Base-by-base conservation (phyloP, 352 stramenopile species). In the Pythium scleroteichum region DNA sequence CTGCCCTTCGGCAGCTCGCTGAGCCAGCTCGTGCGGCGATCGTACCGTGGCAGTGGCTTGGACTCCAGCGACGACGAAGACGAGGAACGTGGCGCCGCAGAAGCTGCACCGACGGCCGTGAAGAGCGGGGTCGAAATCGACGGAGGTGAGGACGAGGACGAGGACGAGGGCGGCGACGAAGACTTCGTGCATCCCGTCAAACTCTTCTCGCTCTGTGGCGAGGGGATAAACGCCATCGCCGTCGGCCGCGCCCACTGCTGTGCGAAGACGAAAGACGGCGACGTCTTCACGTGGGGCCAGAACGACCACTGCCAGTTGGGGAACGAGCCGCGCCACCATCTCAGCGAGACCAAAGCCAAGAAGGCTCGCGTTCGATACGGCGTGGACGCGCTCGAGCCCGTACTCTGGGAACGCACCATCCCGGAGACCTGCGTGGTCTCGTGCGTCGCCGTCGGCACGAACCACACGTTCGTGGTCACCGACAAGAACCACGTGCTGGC, bases 231-330 rank as follows among this genome's bases (percentile, higher is more conserved):
- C 29, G 45, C 73, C 23, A 94, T 94, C 35, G 83, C 85, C 22
- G 85, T 94, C 2, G 85, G 85, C 0, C 69, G 85, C 29, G 75
- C 84, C 6, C 85, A 94, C 63, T 94, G 85, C 53, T 88, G 73
- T 41, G 85, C 82, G 3, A 74, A 67, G 20, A 92, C 85, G 1
- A 92, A 89, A 59, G 82, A 90, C 16, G 83, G 85, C 33, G 85
- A 93, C 50, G 79, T 93, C 3, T 94, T 87, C 53, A 90, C 85
- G 19, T 94, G 85, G 85, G 85, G 85, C 8, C 82, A 92, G 19
- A 94, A 93, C 46, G 80, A 92, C 50, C 85, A 92, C 59, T 91
- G 80, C 27, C 85, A 94, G 44, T 59, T 93, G 3, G 85, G 85
- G 6, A 70, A 81, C 14, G 85, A 94, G 46, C 75, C 79, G 12